phyloP scores from a whole-genome alignment of 306 rosid genomes.

The Ochetophila trinervis region DNA sequence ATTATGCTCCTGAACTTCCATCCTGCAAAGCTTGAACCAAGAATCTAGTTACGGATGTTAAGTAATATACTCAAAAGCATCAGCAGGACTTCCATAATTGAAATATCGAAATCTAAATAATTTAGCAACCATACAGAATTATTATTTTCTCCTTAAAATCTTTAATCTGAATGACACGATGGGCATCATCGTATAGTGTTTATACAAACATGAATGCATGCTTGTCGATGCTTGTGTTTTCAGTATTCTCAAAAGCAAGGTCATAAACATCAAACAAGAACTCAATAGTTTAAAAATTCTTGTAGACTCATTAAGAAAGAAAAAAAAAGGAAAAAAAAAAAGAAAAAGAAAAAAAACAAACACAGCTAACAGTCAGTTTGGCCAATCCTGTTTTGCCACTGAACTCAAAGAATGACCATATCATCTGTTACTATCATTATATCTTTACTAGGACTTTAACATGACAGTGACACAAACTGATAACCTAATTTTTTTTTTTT shows the following conservation, averaged over 20 bases:
- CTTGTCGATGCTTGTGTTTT: not conserved
- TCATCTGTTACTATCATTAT: not conserved
- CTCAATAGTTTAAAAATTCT: not conserved
- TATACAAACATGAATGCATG: no score
- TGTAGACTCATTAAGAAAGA: not conserved
- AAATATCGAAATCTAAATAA: no score
- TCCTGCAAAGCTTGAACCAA: not conserved
- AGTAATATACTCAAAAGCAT: not conserved
- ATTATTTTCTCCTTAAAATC: not conserved
- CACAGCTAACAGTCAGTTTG: not conserved
- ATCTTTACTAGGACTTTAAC: no score
- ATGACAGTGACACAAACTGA: no score
- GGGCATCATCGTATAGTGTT: no score
- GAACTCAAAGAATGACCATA: not conserved
- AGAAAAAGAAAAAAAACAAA: not conserved
- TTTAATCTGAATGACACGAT: no score
- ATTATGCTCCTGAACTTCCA: slow-evolving; percentile 12
- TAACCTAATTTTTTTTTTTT: no score
- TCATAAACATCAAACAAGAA: not conserved
- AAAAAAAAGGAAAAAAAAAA: not conserved
- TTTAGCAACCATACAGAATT: not conserved
- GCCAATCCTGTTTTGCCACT: not conserved
- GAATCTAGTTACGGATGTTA: no score
- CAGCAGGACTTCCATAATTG: not conserved
- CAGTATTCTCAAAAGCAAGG: not conserved